Conservation (phyloP, 352 stramenopile genomes). For the Globisporangium barbulae region DNA sequence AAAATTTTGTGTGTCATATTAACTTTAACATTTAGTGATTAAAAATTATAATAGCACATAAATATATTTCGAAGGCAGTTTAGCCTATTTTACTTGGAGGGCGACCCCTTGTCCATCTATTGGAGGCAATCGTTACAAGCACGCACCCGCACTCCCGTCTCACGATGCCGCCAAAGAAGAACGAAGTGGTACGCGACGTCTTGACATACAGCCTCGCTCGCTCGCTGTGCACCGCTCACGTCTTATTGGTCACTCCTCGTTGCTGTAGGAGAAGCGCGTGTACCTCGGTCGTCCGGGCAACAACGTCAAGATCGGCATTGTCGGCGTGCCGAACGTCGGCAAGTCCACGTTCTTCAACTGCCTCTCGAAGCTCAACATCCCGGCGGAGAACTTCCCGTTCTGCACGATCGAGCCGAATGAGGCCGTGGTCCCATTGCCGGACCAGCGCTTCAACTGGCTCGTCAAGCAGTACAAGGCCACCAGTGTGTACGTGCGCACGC, state of each 20-base stretch:
- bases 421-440: slow-evolving; percentile 93
- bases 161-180: slow-evolving; percentile 84
- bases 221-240: background rate
- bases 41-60: too few relatives aligned
- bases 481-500: slow-evolving; percentile 64
- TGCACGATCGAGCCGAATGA: slow-evolving; percentile 99
- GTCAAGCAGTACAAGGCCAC: slow-evolving; percentile 94
- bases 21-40: too few relatives aligned
- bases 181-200: slow-evolving; percentile 49
- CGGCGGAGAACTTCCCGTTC: slow-evolving; percentile 94
- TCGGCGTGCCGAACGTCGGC: slow-evolving; percentile 99
- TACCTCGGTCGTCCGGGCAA: slow-evolving; percentile 84
- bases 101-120: too few relatives aligned
- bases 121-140: background rate
- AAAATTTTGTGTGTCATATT: too few relatives aligned
- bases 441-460: slow-evolving; percentile 99
- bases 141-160: background rate
- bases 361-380: slow-evolving; percentile 92
- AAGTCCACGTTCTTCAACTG: slow-evolving; percentile 99
- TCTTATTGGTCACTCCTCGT: background rate
- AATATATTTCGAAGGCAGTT: too few relatives aligned
- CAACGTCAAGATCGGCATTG: slow-evolving; percentile 99
- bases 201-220: background rate
- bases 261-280: slow-evolving; percentile 39
- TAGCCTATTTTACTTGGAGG: too few relatives aligned